Percentiles rank a stretch among this genome's conserved stretches.
These are phyloP conservation scores for Dactylorhiza incarnata DNA, from an alignment of 106 monocot genomes.

Conservation along the genomic window DNA sequence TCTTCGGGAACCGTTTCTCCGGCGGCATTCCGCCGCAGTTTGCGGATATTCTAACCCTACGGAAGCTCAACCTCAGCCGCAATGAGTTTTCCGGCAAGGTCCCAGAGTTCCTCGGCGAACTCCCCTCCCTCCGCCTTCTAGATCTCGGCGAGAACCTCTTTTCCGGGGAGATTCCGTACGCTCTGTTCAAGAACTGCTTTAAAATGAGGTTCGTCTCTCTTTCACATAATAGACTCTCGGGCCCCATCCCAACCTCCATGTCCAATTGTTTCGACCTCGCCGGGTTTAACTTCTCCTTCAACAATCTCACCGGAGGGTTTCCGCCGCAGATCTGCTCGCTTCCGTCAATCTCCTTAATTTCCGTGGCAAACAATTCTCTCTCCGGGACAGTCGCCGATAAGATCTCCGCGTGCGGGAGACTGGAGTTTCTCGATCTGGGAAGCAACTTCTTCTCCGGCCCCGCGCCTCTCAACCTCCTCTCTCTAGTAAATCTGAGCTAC, in stretches of 20 bases:
- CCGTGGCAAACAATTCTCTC: conserved; percentile 42
- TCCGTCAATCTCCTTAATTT: conserved; percentile 26
- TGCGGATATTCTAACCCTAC: conserved; percentile 23
- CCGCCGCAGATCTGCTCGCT: conserved; percentile 19
- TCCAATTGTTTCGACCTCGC: conserved; percentile 22
- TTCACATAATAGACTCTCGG: conserved; percentile 24
- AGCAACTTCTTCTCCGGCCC: conserved; percentile 56
- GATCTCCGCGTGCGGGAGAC: conserved; percentile 34
- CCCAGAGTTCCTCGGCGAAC: conserved; percentile 16
- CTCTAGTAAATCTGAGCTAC: conserved; percentile 52
- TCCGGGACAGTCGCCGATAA: conserved; percentile 45
- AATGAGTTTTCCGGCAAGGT: conserved; percentile 25
- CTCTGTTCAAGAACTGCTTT: conserved; percentile 21
- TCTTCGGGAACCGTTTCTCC: conserved; percentile 50
- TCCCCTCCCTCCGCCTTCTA: conserved; percentile 18
- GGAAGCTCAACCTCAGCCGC: conserved; percentile 27
- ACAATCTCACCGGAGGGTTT: conserved; percentile 26
- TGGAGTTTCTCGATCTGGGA: conserved; percentile 63
- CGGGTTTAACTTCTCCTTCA: conserved; percentile 36
- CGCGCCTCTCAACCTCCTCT: conserved; percentile 50
- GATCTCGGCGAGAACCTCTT: conserved; percentile 27
- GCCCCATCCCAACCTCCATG: conserved; percentile 30
- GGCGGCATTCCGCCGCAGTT: conserved; percentile 40
- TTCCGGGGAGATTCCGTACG: conserved; percentile 23
- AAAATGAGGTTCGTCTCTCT: conserved; percentile 24